Evolutionary conservation across 306 rosid genomes (phyloP).

Genomic region (Mimosa bimucronata): DNA sequence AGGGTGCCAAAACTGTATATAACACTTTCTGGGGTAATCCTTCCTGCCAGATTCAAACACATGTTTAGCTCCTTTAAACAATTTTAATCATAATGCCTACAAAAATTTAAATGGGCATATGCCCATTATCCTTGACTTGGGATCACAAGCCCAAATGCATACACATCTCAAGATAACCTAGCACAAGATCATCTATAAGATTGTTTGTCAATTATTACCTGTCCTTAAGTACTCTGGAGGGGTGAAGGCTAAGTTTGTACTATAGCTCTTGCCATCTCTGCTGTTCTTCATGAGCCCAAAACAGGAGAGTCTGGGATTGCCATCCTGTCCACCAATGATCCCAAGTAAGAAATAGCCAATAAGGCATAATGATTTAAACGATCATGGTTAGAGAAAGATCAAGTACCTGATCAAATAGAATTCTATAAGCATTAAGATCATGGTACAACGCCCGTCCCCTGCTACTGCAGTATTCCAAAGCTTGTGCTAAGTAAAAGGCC

Average conservation of each 20-base stretch:
- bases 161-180: slow-evolving; percentile 3
- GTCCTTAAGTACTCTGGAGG: slow-evolving; percentile 99
- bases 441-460: slow-evolving; percentile 90
- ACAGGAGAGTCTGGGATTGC: slow-evolving; percentile 94
- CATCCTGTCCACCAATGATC: slow-evolving; percentile 61
- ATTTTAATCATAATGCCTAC: slow-evolving; percentile 20
- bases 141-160: neutral
- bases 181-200: neutral
- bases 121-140: neutral
- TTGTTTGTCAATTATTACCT: slow-evolving; percentile 52
- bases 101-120: neutral
- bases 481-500: slow-evolving; percentile 94
- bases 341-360: slow-evolving; percentile 29
- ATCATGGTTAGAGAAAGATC: neutral
- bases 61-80: slow-evolving; percentile 27
- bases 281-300: slow-evolving; percentile 99
- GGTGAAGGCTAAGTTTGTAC: slow-evolving; percentile 97
- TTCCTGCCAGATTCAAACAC: slow-evolving; percentile 62
- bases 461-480: slow-evolving; percentile 87
- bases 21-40: slow-evolving; percentile 85
- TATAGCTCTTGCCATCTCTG: slow-evolving; percentile 95
- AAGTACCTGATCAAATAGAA: slow-evolving; percentile 85
- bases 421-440: slow-evolving; percentile 97
- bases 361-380: slow-evolving; percentile 24
- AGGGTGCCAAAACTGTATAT: slow-evolving; percentile 90